Evolutionary conservation across 169 alveolate species (phyloP), one percentile per base, ranked within the genome.

Genomic region (Neospora caninum): DNA sequence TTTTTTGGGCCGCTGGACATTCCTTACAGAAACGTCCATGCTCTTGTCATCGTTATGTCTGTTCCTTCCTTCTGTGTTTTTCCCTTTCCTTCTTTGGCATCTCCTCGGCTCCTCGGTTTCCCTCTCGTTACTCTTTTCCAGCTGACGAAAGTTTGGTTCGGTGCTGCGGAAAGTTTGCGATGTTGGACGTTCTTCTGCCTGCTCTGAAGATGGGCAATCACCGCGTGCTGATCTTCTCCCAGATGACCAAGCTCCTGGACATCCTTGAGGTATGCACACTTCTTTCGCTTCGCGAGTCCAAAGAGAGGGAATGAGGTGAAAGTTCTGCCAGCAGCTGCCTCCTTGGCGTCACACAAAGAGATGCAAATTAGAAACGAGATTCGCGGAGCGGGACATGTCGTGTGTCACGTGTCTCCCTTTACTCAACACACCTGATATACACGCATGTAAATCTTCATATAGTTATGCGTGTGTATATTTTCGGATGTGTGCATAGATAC

Each of bases 141-240:
- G 97, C 98, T 18, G 99, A 98, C 82, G 98, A 98, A 95, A 97
- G 98, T 91, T 96, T 98, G 25, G 97, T 97, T 94, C 97, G 99
- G 96, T 97, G 98, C 53, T 97, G 99, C 95, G 99, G 99, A 42
- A 98, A 98, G 96, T 98, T 98, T 87, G 99, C 98, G 93, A 94
- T 98, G 70, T 96, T 98, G 43, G 99, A 98, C 94, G 97, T 83
- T 9, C 97, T 98, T 80, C 95, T 98, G 67, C 99, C 99, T 80
- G 98, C 98, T 80, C 94, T 98, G 41, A 96, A 98, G 45, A 84
- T 84, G 54, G 97, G 97, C 87, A 96, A 97, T 39, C 99, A 98
- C 93, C 97, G 98, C 95, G 97, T 96, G 53, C 88, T 92, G 80
- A 98, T 98, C 70, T 98, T 98, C 97, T 96, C 98, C 83, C 98